Percentiles rank a stretch among this genome's conserved stretches.
phyloP scores from a whole-genome alignment of 352 stramenopile genomes.

The Globisporangium middletonii region DNA sequence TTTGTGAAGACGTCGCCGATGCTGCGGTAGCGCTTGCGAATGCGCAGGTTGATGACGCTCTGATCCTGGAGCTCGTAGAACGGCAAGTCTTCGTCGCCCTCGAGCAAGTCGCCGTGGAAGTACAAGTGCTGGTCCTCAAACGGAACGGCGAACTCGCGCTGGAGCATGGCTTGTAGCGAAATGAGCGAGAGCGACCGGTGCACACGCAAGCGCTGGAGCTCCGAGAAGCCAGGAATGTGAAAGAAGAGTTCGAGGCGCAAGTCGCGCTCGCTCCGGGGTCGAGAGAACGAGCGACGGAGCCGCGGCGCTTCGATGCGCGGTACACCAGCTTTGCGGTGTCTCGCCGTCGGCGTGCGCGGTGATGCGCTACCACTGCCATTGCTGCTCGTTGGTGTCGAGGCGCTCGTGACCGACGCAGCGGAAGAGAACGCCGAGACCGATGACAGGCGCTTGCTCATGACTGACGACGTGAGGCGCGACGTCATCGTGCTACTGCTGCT shows the following conservation, averaged over 20 bases:
- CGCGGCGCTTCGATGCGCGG: not conserved
- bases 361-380: not conserved
- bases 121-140: slow-evolving; percentile 64
- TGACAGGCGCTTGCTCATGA: slow-evolving; percentile 1
- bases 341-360: not conserved
- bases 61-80: slow-evolving; percentile 51
- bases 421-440: not conserved
- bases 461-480: not conserved
- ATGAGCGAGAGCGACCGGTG: slow-evolving; percentile 45
- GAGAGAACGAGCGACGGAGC: slow-evolving; percentile 19
- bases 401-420: not conserved
- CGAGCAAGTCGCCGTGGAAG: slow-evolving; percentile 45
- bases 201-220: slow-evolving; percentile 33
- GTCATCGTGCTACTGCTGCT: not conserved
- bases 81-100: slow-evolving; percentile 53
- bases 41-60: slow-evolving; percentile 40
- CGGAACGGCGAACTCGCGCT: slow-evolving; percentile 46
- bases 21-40: slow-evolving; percentile 38
- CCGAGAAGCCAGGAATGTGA: slow-evolving; percentile 22
- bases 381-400: not conserved
- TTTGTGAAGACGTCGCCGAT: slow-evolving; percentile 65
- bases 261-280: slow-evolving; percentile 16
- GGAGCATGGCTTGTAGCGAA: slow-evolving; percentile 42
- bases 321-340: slow-evolving; percentile 1
- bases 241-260: slow-evolving; percentile 50